Conservation (phyloP, 1,139 yeast species). For the Kazachstania sp. region DNA sequence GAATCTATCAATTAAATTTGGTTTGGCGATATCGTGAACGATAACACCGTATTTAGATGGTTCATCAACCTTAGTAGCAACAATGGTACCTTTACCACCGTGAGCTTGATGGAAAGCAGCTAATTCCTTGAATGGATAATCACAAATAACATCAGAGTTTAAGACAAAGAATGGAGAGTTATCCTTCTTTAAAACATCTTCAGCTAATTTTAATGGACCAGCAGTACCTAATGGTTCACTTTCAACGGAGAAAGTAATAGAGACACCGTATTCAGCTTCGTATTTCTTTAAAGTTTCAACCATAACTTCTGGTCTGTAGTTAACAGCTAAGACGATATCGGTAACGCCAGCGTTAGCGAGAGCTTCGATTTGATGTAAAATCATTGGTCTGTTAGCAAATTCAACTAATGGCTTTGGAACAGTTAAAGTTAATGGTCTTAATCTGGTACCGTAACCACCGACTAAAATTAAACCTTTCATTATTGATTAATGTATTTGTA, state of each 20-base stretch:
- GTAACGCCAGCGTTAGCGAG: constrained; percentile 98
- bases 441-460: constrained; percentile 99
- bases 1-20: constrained; percentile 93
- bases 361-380: constrained; percentile 95
- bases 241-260: constrained; percentile 95
- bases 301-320: constrained; percentile 99
- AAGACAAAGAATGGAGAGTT: constrained; percentile 94
- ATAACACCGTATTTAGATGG: constrained; percentile 99
- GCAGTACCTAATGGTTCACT: constrained; percentile 99
- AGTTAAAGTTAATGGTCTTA: constrained; percentile 96
- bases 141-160: constrained; percentile 98
- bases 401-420: constrained; percentile 98
- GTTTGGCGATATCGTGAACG: constrained; percentile 88
- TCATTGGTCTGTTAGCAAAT: constrained; percentile 97
- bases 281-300: constrained; percentile 88
- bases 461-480: constrained; percentile 99
- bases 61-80: constrained; percentile 98
- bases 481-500: constrained; percentile 4
- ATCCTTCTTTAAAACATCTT: constrained; percentile 86
- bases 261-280: constrained; percentile 90
- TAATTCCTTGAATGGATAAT: constrained; percentile 91
- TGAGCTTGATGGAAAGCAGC: constrained; percentile 89
- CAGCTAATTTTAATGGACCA: constrained; percentile 97
- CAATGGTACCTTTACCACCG: constrained; percentile 98
- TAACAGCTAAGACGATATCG: constrained; percentile 96